Evolutionary conservation across 208 protist species (phyloP).

Genomic region (Borovskyia barvae): DNA sequence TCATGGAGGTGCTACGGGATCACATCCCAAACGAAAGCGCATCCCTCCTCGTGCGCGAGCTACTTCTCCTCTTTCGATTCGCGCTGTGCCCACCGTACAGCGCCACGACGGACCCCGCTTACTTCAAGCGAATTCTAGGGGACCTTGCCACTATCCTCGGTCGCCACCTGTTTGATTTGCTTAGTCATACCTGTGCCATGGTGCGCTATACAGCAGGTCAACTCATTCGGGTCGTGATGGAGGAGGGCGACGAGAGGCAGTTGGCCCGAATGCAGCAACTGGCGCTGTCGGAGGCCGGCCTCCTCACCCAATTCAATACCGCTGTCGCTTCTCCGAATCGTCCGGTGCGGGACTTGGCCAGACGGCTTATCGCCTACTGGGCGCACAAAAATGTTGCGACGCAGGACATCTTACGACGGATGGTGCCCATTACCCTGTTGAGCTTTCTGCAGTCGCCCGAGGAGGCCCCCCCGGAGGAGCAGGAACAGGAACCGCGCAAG

Average conservation of each 20-base stretch:
- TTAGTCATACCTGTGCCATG: conserved; percentile 73
- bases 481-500: conserved; percentile 48
- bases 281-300: conserved; percentile 81
- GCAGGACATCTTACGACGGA: conserved; percentile 86
- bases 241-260: conserved; percentile 87
- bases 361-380: conserved; percentile 87
- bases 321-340: conserved; percentile 70
- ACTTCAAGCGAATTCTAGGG: conserved; percentile 69
- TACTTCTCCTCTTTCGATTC: conserved; percentile 91
- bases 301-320: conserved; percentile 86
- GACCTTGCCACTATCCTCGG: conserved; percentile 71
- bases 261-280: conserved; percentile 81
- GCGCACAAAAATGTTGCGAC: conserved; percentile 66
- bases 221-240: conserved; percentile 86
- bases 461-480: conserved; percentile 44
- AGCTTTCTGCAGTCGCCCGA: conserved; percentile 82
- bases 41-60: conserved; percentile 72
- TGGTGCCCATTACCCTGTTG: conserved; percentile 86
- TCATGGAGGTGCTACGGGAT: conserved; percentile 71
- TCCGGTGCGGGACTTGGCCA: conserved; percentile 74
- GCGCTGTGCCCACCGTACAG: conserved; percentile 90
- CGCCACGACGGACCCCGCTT: conserved; percentile 69
- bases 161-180: conserved; percentile 69
- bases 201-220: conserved; percentile 87
- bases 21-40: conserved; percentile 73